Percentiles rank a stretch among this genome's conserved stretches.
Evolutionary conservation across 306 rosid species (phyloP).

Genomic region (Fragaria nilgerrensis): DNA sequence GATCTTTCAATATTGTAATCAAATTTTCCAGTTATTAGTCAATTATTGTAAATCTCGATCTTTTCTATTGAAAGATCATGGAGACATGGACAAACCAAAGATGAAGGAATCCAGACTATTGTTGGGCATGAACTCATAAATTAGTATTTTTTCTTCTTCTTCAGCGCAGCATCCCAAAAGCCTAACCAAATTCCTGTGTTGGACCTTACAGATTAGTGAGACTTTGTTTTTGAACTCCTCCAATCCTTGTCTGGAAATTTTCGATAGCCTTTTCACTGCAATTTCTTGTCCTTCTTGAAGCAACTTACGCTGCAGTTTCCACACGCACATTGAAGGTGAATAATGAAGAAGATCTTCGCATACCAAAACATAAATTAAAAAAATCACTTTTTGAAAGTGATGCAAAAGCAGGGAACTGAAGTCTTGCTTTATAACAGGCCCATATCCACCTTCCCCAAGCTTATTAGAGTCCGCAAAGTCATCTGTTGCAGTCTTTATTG

Average conservation of each 20-base stretch:
- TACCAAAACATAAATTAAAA: neutral
- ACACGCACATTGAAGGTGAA: neutral
- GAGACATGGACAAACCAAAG: slow-evolving; percentile 4
- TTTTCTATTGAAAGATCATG: too few relatives aligned
- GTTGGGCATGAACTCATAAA: slow-evolving; percentile 23
- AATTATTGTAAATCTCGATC: too few relatives aligned
- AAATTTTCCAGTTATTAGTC: too few relatives aligned
- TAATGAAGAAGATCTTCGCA: neutral
- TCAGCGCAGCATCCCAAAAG: slow-evolving; percentile 25
- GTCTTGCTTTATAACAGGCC: slow-evolving; percentile 17
- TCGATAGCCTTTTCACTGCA: slow-evolving; percentile 19
- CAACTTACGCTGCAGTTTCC: slow-evolving; percentile 13
- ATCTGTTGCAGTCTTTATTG: slow-evolving; percentile 13
- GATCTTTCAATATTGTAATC: too few relatives aligned
- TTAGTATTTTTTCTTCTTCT: slow-evolving; percentile 11
- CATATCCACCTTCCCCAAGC: slow-evolving; percentile 22
- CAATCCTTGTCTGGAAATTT: too few relatives aligned
- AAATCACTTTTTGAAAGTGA: neutral
- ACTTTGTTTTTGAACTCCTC: too few relatives aligned
- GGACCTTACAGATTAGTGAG: too few relatives aligned
- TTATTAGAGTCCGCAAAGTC: slow-evolving; percentile 1
- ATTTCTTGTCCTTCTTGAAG: slow-evolving; percentile 12
- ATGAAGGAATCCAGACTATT: slow-evolving; percentile 22
- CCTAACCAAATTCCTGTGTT: slow-evolving; percentile 22
- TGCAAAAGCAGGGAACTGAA: neutral